Evolutionary conservation across 2,329 filamentous ascomycete species (phyloP), one percentile per base, ranked within the genome.

Genomic region (Xylaria sp.): DNA sequence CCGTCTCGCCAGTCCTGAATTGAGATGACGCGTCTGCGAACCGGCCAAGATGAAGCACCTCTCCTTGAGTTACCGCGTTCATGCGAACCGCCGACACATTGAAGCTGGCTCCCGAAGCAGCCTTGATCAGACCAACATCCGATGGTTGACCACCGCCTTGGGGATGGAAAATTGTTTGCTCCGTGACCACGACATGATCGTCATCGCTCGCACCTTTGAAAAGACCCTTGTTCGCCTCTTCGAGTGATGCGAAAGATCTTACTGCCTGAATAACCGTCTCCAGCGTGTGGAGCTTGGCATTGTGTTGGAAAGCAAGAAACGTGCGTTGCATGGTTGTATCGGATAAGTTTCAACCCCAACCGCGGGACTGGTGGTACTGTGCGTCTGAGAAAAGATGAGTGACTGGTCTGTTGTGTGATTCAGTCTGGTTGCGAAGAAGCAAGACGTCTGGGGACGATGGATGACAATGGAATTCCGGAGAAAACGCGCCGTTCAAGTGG

Each of bases 121-220:
- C 63, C 0, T 72, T 74, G 63, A 91, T 87, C 47, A 69, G 74
- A 18, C 88, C 88, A 9, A 79, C 77, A 63, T 91, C 88, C 0
- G 83, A 86, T 0, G 88, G 88, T 67, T 91, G 88, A 6, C 88
- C 88, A 61, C 88, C 88, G 18, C 88, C 88, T 71, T 91, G 88
- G 0, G 86, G 84, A 63, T 91, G 86, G 73, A 91, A 91, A 62
- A 91, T 86, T n/a, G 88, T 91, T 52, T 81, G 74, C 1, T 82
- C 76, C 0, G 85, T 88, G 4, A 84, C 78, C 18, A 90, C 71
- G n/a, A 85, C 80, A 67, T 80, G 78, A 65, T 83, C 78, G 1
- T 78, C 71, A 4, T 80, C 76, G 7, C 70, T 70, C 3, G 75
- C 78, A 10, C 80, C 73, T 69, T 88, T 89, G 76, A 86, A 86